Evolutionary conservation across 768 basidiomycete species (phyloP).

Genomic region (Lactarius trivialis): DNA sequence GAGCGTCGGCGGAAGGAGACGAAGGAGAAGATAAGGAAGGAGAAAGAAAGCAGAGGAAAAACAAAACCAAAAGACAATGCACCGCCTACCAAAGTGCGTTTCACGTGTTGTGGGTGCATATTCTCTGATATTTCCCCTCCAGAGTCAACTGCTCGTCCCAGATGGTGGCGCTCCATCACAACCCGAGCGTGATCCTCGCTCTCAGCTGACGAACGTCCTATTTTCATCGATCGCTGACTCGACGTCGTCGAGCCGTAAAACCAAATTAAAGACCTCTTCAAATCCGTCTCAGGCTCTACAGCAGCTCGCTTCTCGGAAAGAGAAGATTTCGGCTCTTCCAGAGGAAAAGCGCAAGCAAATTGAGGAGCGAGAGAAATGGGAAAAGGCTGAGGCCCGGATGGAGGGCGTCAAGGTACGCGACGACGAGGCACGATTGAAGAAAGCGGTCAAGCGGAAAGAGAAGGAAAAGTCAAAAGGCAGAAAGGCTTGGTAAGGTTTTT

Average conservation of each 20-base stretch:
- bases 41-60: conserved; percentile 47
- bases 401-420: conserved; percentile 91
- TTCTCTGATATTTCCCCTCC: neutral
- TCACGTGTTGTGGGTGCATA: neutral
- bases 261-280: conserved; percentile 56
- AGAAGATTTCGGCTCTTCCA: conserved; percentile 66
- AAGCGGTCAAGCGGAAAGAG: conserved; percentile 88
- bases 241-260: conserved; percentile 39
- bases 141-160: conserved; percentile 71
- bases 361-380: conserved; percentile 83
- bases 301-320: conserved; percentile 70
- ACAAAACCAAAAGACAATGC: conserved; percentile 41
- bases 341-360: conserved; percentile 78
- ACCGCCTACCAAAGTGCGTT: conserved; percentile 48
- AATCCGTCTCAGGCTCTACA: conserved; percentile 83
- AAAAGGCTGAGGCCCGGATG: conserved; percentile 79
- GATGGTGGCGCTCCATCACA: conserved; percentile 33
- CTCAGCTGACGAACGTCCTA: conserved; percentile 51
- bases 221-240: conserved; percentile 59
- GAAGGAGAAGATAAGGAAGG: conserved; percentile 68
- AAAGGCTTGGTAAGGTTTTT: conserved; percentile 68
- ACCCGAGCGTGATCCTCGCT: conserved; percentile 27
- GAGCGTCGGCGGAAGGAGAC: conserved; percentile 83
- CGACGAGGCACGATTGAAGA: conserved; percentile 79
- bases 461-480: conserved; percentile 83